Evolutionary conservation across 2,329 filamentous ascomycete genomes (phyloP), one percentile per base, ranked within the genome.

Genomic region (Rutstroemia sp.): DNA sequence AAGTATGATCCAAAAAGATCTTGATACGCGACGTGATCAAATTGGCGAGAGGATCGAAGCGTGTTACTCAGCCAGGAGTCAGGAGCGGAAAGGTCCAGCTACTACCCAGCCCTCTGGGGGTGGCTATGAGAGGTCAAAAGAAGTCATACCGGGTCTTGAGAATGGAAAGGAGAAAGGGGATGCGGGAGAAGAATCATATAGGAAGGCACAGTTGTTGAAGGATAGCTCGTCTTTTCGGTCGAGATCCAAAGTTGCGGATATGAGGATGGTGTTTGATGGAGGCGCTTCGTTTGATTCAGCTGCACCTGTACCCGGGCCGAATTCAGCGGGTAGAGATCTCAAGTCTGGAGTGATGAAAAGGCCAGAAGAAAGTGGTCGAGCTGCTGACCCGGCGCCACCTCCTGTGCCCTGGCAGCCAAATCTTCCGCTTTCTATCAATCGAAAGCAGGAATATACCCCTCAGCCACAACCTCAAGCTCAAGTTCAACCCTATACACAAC

Each of bases 1-100:
- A 19, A 46, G 36, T 12, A 27, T 27, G 5, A 27, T 36, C 5
- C 39, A 51, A 8, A 51, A 51, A 51, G 53, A 56, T 21, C 5
- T 45, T 12, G 47, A 54, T 6, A 45, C 10, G 1, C 9, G 47
- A 19, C 47, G 53, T 6, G 25, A 38, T 25, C 53, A 56, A 56
- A 52, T 65, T 12, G 62, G 61, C 21, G 58, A 62, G 23, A 64
- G 64, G 23, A 62, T 67, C 39, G 62, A 63, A 48, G 60, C 58
- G 6, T 52, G 66, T 5, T 65, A 65, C 34, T 57, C 48, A 34
- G 63, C 58, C 17, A 63, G 60, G 45, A 62, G 57, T 44, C 44
- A 62, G 48, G 62, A 62, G 47, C 48, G 40, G 16, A 55, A 51
- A 50, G 47, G 9, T 34, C 30, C 10, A 34, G 5, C 30, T 4